Base-by-base conservation (phyloP, 2,329 filamentous ascomycete genomes). In the Diaporthe velutina region DNA sequence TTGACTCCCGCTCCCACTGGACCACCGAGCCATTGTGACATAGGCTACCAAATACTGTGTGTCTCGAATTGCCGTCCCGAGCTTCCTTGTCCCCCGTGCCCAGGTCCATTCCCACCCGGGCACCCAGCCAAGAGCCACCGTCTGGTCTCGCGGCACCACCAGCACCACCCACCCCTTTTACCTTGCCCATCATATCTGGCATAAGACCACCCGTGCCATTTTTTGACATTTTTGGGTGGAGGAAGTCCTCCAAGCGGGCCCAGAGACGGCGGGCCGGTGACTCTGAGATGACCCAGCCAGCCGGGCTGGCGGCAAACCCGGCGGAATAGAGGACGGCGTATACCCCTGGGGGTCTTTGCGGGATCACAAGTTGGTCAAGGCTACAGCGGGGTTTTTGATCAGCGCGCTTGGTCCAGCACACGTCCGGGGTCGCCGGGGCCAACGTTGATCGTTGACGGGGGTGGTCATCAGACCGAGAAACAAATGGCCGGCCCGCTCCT, bases 311-410 rank as follows among this genome's bases (percentile, higher is more conserved):
- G 64, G 64, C 61, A 67, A 67, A 22, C 45, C 64, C 45, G 64
- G 45, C 45, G 42, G 30, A 25, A 50, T 7, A 52, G 60, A 48
- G 15, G 58, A 30, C 19, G 22, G 22, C 17, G 25, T 35, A 42
- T 61, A 42, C 17, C 42, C 42, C 57, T 25, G 57, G 57, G 25
- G 60, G 17, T 4, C 25, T 12, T 25, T n/a, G 22, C 9, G 48
- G 48, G 64, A 68, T 68, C 64, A 40, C 64, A 68, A 22, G 48
- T 30, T 68, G 64, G 64, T 68, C 64, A 25, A 54, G 48, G 64
- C 48, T 28, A 15, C 48, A 22, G 64, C 64, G 64, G 64, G 64
- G 64, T 28, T 7, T 33, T 6, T 40, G 64, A 68, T 68, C 64
- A 38, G 35, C 64, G 45, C 33, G 48, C 64, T 54, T 38, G 64